Evolutionary conservation across 1,284 basidiomycete species (phyloP), one percentile per base, ranked within the genome.

Genomic region (Rhodotorula glutinis): DNA sequence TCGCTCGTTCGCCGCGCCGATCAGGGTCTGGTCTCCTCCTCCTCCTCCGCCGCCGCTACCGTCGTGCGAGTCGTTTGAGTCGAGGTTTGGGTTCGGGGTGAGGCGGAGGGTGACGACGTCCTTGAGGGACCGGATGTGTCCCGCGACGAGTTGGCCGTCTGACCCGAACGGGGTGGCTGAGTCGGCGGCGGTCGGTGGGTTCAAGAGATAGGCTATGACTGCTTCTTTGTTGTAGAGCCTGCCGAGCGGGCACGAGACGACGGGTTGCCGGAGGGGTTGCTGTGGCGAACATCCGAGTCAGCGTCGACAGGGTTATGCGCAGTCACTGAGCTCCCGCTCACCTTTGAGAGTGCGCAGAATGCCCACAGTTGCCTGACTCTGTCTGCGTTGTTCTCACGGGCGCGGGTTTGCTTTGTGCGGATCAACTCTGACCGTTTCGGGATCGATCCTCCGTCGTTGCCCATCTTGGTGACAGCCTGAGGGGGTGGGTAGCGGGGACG

Each of bases 201-300:
- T 88, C 30, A 96, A 80, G 44, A 95, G 82, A 78, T 87, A 93
- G 77, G 94, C 91, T 57, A 96, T 83, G 52, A 96, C 81, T 0
- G 92, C 86, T 76, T 93, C 92, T 78, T 94, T 95, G 80, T 96
- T 97, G 78, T 95, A 96, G 3, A 96, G 82, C 78, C 92, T 93
- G 33, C 93, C 93, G 0, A 96, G 82, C 0, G 87, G 87, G 79
- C 92, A 94, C 0, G 91, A 87, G 0, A 95, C 92, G 19, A 95
- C 82, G 0, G 92, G 93, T 70, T 91, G 86, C 74, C 87, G 85
- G 3, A 96, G 82, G n/a, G 87, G 86, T 69, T 85, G 85, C 91
- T 93, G 75, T 19, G 67, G 54, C 43, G 60, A 46, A 29, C 5
- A 38, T 11, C 33, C 33, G 33, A 38, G 16, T 54, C 41, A 30